A percentile compares a stretch with the other conserved stretches of the same genome.
Conservation (phyloP, 768 basidiomycete species). For the Termitomyces sp. region DNA sequence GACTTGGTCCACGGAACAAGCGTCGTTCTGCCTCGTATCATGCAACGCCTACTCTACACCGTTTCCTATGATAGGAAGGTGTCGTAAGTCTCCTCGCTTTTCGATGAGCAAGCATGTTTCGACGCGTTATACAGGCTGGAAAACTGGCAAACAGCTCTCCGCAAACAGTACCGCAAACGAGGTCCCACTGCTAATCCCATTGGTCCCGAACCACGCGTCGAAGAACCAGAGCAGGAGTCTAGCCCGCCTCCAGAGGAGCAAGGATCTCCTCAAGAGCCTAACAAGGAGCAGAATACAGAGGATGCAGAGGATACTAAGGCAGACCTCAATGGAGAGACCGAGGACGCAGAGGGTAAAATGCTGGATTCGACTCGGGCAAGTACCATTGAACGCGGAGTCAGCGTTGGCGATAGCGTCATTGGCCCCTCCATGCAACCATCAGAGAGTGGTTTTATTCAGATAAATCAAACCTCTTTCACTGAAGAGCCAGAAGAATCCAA, state of each 20-base stretch:
- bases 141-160: constrained; percentile 76
- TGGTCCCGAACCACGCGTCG: constrained; percentile 50
- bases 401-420: constrained; percentile 14
- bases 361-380: constrained; percentile 16
- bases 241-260: constrained; percentile 21
- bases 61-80: constrained; percentile 80
- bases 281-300: background rate
- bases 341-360: constrained; percentile 6
- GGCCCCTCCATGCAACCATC: constrained; percentile 14
- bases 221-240: constrained; percentile 19
- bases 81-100: constrained; percentile 7
- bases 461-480: background rate
- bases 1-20: constrained; percentile 63
- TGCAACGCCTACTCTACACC: constrained; percentile 68
- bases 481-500: constrained; percentile 37
- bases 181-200: constrained; percentile 70
- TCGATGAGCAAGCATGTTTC: constrained; percentile 4
- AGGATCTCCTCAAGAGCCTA: constrained; percentile 12
- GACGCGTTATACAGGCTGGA: constrained; percentile 44
- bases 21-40: constrained; percentile 64
- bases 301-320: constrained; percentile 1
- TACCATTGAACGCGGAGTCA: constrained; percentile 16
- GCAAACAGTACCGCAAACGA: constrained; percentile 74
- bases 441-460: constrained; percentile 12
- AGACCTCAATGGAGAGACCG: constrained; percentile 3